phyloP scores from a whole-genome alignment of 129 eudicot genomes.

The Saposhnikovia divaricata region DNA sequence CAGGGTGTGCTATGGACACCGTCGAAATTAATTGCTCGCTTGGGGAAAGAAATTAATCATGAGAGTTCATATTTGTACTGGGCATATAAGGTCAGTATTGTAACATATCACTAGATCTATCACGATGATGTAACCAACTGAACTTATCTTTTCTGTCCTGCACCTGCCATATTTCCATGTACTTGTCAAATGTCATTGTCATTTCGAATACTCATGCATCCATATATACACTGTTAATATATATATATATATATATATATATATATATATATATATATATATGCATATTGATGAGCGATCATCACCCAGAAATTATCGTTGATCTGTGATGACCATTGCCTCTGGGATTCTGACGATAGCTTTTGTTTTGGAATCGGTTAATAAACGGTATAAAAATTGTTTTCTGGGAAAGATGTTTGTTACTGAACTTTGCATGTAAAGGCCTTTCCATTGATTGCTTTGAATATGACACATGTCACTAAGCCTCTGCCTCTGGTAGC shows the following conservation, averaged over 20 bases:
- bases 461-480: not conserved
- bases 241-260: too few relatives aligned
- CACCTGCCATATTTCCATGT: not conserved
- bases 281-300: not conserved
- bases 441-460: not conserved
- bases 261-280: not conserved
- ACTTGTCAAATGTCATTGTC: not conserved
- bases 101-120: not conserved
- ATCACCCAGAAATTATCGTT: not conserved
- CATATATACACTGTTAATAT: not conserved
- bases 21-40: constrained; percentile 81
- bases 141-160: not conserved
- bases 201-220: not conserved
- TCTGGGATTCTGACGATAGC: not conserved
- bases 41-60: constrained; percentile 86
- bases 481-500: not conserved
- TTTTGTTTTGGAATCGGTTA: not conserved
- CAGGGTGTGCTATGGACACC: constrained; percentile 90
- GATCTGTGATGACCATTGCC: not conserved
- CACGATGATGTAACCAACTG: not conserved
- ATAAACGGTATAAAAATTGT: not conserved
- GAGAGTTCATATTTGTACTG: constrained; percentile 87
- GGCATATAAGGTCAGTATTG: constrained; percentile 90
- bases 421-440: not conserved
- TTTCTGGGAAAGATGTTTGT: not conserved